Conservation (phyloP, 495 filamentous ascomycete genomes). For the Tuber brumale region DNA sequence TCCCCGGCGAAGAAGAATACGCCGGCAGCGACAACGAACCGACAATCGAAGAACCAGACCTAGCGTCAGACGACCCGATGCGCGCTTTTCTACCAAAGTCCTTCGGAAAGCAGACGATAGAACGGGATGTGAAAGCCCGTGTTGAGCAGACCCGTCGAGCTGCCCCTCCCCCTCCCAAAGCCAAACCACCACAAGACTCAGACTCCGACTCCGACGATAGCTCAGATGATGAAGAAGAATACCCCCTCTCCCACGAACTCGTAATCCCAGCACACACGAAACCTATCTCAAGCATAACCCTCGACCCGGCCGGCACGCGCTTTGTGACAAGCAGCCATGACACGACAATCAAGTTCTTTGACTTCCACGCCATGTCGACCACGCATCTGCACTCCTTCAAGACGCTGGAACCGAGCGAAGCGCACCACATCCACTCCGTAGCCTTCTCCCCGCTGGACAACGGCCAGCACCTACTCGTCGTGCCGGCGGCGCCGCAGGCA, state of each 20-base stretch:
- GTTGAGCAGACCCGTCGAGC: conserved; percentile 67
- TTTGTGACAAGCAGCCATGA: conserved; percentile 84
- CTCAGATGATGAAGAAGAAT: conserved; percentile 77
- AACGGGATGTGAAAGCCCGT: conserved; percentile 68
- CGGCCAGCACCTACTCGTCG: conserved; percentile 73
- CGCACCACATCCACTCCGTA: conserved; percentile 77
- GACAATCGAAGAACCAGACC: conserved; percentile 48
- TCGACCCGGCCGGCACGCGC: conserved; percentile 79
- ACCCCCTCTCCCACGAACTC: conserved; percentile 88
- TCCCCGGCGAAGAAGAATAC: conserved; percentile 25
- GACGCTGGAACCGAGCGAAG: conserved; percentile 81
- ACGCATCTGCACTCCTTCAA: conserved; percentile 90
- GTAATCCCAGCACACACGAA: conserved; percentile 86
- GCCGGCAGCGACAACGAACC: conserved; percentile 52
- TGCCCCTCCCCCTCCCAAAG: conserved; percentile 20
- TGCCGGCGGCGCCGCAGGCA: conserved; percentile 80
- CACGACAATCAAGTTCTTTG: conserved; percentile 84
- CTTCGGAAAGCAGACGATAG: conserved; percentile 76
- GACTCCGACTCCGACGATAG: conserved; percentile 54
- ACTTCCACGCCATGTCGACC: conserved; percentile 91
- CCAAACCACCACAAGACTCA: conserved; percentile 38
- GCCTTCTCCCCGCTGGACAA: conserved; percentile 73
- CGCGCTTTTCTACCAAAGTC: conserved; percentile 71
- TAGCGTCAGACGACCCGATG: conserved; percentile 65
- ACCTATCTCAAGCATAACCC: conserved; percentile 71